phyloP scores from a whole-genome alignment of 2,329 filamentous ascomycete species.

The Stachybotrys elegans region DNA sequence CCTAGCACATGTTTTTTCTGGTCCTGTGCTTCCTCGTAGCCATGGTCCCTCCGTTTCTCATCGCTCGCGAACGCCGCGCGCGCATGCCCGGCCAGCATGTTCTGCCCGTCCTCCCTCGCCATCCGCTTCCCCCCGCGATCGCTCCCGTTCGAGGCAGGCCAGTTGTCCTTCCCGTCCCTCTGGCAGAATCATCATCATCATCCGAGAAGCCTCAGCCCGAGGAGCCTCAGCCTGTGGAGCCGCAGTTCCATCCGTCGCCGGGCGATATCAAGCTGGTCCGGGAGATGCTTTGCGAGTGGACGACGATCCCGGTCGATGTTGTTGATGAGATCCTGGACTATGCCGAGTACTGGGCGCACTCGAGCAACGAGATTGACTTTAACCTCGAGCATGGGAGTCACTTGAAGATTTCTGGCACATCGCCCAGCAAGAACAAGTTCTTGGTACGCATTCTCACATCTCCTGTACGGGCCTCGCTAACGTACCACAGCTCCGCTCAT shows the following conservation, averaged over 20 bases:
- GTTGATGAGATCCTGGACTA: constrained; percentile 51
- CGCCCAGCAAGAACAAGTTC: constrained; percentile 23
- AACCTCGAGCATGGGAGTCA: constrained; percentile 12
- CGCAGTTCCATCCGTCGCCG: constrained; percentile 29
- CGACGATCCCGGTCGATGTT: constrained; percentile 47
- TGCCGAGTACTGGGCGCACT: constrained; percentile 59
- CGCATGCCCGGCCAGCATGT: no score
- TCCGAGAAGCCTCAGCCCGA: no score
- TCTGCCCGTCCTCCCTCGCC: no score
- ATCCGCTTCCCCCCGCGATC: no score
- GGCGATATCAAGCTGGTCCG: constrained; percentile 47
- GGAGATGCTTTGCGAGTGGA: constrained; percentile 37
- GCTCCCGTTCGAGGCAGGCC: no score
- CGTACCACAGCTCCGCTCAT: constrained; percentile 28
- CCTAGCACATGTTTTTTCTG: no score
- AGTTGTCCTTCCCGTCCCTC: no score
- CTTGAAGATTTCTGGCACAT: constrained; percentile 17
- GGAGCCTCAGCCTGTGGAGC: no score
- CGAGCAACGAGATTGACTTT: constrained; percentile 27
- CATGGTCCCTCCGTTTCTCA: no score
- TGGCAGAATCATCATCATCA: no score
- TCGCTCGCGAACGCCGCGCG: no score
- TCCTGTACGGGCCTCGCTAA: not conserved
- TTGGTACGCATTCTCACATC: constrained; percentile 18
- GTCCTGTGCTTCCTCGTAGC: no score